Base-by-base conservation (phyloP, 139 green algal species). In the Chlamydomonas asymmetrica region DNA sequence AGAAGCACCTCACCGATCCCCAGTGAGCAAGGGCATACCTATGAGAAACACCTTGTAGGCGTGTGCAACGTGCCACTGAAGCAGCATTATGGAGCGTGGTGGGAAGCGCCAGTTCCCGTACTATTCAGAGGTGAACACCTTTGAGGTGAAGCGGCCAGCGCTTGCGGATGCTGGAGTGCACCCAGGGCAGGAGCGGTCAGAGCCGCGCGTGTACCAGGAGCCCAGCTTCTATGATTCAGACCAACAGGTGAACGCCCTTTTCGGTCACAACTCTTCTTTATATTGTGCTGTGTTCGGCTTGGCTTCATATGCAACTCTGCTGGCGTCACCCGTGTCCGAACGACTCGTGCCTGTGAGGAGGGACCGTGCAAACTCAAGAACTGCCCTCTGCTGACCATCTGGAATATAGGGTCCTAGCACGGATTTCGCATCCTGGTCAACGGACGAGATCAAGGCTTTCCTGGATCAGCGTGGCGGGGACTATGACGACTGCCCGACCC, bases 381-480 rank as follows among this genome's bases (percentile, higher is more conserved):
- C 18, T 13, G 13, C 7, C 25, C n/a, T 7, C 38, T 48, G n/a
- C n/a, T n/a, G n/a, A n/a, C n/a, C n/a, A n/a, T n/a, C n/a, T n/a
- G n/a, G n/a, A n/a, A n/a, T n/a, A n/a, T n/a, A n/a, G n/a, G n/a
- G n/a, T n/a, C n/a, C 34, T 22, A 79, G 75, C 38, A 94, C 90
- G 2, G 82, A 92, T 60, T 94, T 94, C 56, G 54, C 48, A 2
- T 29, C 40, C 1, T 95, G 90, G 90, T 89, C 75, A 20, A 80
- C 89, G 22, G 65, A 75, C 2, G 70, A 93, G 34, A 87, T 92
- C 65, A 90, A 90, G 76, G 71, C 62, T 0, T 95, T 96, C 60
- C 72, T 96, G 43, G 91, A 95, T 29, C 75, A 87, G 66, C 82
- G 91, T 4, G 91, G 91, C 1, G 91, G 93, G 37, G 91, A 96